These are phyloP conservation scores for Magnusiomyces clavatus DNA, from an alignment of 1,139 yeast genomes.

Conservation along the genomic window DNA sequence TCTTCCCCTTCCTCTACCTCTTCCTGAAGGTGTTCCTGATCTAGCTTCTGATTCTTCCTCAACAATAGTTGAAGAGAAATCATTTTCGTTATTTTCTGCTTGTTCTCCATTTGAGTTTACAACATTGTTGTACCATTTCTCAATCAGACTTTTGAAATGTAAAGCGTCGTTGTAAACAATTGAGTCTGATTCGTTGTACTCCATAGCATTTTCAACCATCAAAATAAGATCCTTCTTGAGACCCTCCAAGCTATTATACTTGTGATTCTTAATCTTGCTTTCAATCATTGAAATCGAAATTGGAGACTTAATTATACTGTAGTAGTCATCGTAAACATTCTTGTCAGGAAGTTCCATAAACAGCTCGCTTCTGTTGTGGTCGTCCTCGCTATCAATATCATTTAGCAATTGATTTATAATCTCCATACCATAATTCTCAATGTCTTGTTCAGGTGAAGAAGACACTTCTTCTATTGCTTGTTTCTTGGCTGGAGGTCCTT, in stretches of 20 bases:
- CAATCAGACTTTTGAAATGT: conserved; percentile 39
- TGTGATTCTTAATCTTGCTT: conserved; percentile 46
- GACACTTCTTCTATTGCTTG: conserved; percentile 20
- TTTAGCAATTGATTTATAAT: too few species aligned
- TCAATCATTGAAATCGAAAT: conserved; percentile 65
- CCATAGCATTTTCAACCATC: conserved; percentile 76
- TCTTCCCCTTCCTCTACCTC: too few species aligned
- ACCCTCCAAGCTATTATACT: conserved; percentile 51
- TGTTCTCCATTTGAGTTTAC: background rate
- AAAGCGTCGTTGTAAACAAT: conserved; percentile 72
- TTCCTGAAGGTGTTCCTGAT: too few species aligned
- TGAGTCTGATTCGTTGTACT: conserved; percentile 86
- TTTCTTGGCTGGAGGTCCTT: conserved; percentile 21
- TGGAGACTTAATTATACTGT: conserved; percentile 70
- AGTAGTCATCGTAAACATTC: conserved; percentile 78
- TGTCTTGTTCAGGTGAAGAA: conserved; percentile 7
- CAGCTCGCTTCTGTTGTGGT: conserved; percentile 37
- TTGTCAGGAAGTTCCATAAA: conserved; percentile 45
- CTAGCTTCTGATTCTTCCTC: too few species aligned
- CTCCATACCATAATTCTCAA: conserved; percentile 6
- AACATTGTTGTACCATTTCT: conserved; percentile 10
- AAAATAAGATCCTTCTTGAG: conserved; percentile 65
- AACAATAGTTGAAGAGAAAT: too few species aligned
- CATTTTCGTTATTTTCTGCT: too few species aligned
- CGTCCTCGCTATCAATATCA: conserved; percentile 21